A percentile compares a stretch with the other conserved stretches of the same genome.
Conservation (phyloP, 2,329 filamentous ascomycete species). For the Pseudopyricularia cyperi region DNA sequence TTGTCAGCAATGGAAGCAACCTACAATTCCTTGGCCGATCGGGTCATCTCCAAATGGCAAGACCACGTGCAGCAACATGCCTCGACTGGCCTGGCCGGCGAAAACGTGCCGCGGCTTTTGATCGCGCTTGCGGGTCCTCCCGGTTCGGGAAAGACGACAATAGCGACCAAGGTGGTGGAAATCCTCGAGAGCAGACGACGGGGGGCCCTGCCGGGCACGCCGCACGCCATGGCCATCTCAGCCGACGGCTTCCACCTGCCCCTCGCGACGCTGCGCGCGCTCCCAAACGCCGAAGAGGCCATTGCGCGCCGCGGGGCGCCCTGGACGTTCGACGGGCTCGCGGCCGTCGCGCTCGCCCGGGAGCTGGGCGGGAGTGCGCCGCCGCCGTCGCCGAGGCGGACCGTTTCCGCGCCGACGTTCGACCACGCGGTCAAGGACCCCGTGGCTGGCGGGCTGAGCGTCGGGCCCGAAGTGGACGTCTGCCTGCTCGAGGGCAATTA, state of each 20-base stretch:
- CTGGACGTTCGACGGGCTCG: constrained; percentile 18
- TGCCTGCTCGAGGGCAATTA: constrained; percentile 14
- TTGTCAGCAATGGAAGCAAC: constrained; percentile 11
- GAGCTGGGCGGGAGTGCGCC: constrained; percentile 8
- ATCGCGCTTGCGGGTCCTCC: constrained; percentile 11
- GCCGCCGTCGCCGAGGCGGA: background rate
- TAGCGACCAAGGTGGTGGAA: constrained; percentile 8
- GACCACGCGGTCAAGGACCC: constrained; percentile 13
- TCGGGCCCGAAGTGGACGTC: constrained; percentile 6
- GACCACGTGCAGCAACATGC: constrained; percentile 5
- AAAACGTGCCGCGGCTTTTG: constrained; percentile 5
- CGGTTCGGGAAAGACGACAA: constrained; percentile 13
- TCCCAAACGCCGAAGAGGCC: constrained; percentile 18
- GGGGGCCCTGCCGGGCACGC: constrained; percentile 1
- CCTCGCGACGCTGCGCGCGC: constrained; percentile 11
- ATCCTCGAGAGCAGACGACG: constrained; percentile 2
- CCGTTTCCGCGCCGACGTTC: constrained; percentile 10
- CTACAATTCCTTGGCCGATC: constrained; percentile 12
- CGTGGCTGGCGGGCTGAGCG: constrained; percentile 7
- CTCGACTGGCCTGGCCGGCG: background rate
- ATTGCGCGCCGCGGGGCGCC: constrained; percentile 17
- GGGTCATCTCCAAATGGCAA: constrained; percentile 10
- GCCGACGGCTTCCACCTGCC: constrained; percentile 17
- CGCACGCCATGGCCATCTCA: constrained; percentile 11
- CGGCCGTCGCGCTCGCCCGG: constrained; percentile 9